These are phyloP conservation scores for Anacardium occidentale DNA, from an alignment of 345 rosid species.

Conservation along the genomic window DNA sequence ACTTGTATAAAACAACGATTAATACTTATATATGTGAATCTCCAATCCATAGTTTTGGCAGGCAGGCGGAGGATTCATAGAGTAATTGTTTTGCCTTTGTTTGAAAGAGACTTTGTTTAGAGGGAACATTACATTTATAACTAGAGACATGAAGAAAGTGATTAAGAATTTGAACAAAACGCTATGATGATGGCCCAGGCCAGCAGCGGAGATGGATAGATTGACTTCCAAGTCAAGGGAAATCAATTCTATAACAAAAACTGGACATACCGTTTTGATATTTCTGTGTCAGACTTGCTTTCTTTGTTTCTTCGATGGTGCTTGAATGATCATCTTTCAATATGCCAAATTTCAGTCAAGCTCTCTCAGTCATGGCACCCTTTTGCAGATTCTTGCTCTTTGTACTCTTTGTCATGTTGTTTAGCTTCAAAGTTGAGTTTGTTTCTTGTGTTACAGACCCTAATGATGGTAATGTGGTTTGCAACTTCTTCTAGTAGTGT, in stretches of 20 bases:
- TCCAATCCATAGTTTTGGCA: too few species aligned
- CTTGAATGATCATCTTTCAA: neutral
- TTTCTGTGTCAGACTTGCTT: neutral
- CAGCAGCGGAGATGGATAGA: neutral
- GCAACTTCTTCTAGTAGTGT: neutral
- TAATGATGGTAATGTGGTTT: constrained; percentile 8
- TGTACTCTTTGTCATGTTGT: neutral
- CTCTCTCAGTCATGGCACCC: constrained; percentile 7
- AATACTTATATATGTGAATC: too few species aligned
- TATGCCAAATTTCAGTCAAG: neutral
- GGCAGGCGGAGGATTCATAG: too few species aligned
- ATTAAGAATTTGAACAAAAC: neutral
- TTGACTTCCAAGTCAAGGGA: neutral
- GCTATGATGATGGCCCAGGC: neutral
- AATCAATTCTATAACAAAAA: neutral
- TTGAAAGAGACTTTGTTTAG: neutral
- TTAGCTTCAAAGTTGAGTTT: neutral
- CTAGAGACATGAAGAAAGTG: neutral
- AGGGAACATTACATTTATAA: neutral
- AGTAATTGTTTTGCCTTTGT: too few species aligned
- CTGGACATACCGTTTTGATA: neutral
- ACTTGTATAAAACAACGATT: neutral
- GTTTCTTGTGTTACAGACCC: constrained; percentile 9
- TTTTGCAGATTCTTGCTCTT: constrained; percentile 1
- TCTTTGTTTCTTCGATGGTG: neutral